Conservation (phyloP, 139 green algal species). For the Tetradesmus obliquus region DNA sequence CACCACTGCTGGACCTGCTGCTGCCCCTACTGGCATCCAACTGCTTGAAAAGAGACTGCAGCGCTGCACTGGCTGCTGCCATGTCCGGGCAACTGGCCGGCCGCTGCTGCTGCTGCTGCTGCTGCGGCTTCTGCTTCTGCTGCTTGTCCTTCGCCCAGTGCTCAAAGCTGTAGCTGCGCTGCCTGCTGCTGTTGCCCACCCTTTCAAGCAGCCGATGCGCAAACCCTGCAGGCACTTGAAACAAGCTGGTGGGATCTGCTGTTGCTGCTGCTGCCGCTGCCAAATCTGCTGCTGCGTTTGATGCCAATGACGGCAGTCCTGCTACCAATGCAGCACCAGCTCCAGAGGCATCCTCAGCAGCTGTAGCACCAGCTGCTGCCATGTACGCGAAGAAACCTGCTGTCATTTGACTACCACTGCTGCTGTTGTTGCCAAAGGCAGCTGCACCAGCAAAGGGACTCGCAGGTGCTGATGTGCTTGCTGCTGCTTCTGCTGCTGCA, state of each 20-base stretch:
- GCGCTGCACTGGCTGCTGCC: not conserved
- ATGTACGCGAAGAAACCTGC: not conserved
- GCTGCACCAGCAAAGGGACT: not conserved
- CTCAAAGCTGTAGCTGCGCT: not conserved
- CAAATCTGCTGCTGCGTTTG: not conserved
- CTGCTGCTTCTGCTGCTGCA: not conserved
- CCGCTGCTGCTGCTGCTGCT: not conserved
- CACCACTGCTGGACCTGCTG: not conserved
- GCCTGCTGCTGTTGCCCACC: not conserved
- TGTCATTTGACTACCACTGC: not conserved
- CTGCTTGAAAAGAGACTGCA: not conserved
- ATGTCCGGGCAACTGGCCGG: not conserved
- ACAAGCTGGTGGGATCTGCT: not conserved
- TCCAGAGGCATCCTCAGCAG: not conserved
- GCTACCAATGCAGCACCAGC: not conserved
- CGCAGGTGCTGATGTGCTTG: not conserved
- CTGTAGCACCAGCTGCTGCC: not conserved
- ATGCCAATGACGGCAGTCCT: not conserved
- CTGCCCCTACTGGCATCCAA: not conserved
- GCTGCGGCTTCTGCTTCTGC: not conserved
- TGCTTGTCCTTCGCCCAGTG: conserved; percentile 5
- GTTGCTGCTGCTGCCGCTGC: not conserved
- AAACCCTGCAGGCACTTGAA: not conserved
- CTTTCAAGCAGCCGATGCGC: not conserved
- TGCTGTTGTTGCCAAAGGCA: not conserved